A percentile compares a stretch with the other conserved stretches of the same genome.
Conservation (phyloP, 129 eudicot genomes). For the Helianthus tuberosus region DNA sequence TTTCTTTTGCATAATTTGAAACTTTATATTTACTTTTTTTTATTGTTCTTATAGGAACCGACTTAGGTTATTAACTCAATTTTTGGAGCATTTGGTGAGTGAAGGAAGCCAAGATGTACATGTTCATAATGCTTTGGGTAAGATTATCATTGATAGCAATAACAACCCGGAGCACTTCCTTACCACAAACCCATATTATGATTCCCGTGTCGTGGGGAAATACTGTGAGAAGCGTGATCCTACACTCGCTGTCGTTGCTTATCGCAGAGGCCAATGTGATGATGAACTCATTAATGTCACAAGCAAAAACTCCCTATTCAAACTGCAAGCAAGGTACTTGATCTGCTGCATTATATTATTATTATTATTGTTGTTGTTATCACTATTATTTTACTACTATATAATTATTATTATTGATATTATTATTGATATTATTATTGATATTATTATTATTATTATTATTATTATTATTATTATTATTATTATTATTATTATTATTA, state of each 20-base stretch:
- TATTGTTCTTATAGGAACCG: conserved; percentile 74
- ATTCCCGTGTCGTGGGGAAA: conserved; percentile 99
- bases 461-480: too few species aligned
- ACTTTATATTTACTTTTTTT: background rate
- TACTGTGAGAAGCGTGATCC: conserved; percentile 99
- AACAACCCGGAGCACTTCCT: conserved; percentile 99
- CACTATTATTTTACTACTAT: too few species aligned
- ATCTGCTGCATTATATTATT: conserved; percentile 8
- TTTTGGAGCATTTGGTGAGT: conserved; percentile 97
- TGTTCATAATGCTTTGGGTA: conserved; percentile 97
- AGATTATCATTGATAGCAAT: conserved; percentile 92
- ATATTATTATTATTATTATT: too few species aligned
- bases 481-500: too few species aligned
- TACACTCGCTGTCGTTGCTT: conserved; percentile 98
- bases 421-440: too few species aligned
- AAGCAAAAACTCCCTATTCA: conserved; percentile 89
- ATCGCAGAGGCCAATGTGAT: conserved; percentile 98
- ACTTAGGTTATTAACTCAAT: conserved; percentile 90
- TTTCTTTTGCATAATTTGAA: too few species aligned
- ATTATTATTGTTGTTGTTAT: too few species aligned
- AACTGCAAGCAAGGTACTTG: conserved; percentile 88
- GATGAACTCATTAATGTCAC: conserved; percentile 98
- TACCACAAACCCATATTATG: conserved; percentile 96
- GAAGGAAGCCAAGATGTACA: conserved; percentile 99
- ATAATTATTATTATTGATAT: too few species aligned